Base-by-base conservation (phyloP, 306 rosid species). In the Begonia masoniana region DNA sequence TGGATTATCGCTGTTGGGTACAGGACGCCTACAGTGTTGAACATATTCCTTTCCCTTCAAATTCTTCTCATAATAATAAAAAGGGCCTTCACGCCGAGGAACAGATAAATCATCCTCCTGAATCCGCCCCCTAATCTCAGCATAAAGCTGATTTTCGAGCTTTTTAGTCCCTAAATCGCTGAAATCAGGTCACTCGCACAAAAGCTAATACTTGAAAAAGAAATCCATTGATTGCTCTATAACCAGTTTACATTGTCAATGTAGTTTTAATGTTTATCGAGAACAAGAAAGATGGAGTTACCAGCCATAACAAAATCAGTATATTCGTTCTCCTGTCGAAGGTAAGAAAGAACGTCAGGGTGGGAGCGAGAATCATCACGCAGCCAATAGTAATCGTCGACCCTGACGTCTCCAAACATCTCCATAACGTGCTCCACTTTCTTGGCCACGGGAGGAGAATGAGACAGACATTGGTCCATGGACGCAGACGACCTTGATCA, bases 301-400 rank as follows among this genome's bases (percentile, higher is more conserved):
- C 96, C 94, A 8, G 87, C 65, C 94, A 85, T 81, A 60, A 76
- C 15, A 55, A 76, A 69, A 31, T 82, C 71, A 1, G 85, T 63
- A 60, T 82, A 81, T 12, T 58, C 73, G 67, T 91, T 91, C 60
- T 85, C 95, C 51, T 78, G 76, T 36, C 58, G 52, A 61, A 85
- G 83, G 65, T 91, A 66, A 16, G 82, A 73, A 52, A 85, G 81
- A 12, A 85, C 71, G 10, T 75, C 78, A 1, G 91, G 74, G 57
- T 78, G 50, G 58, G 77, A 64, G 60, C 97, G 91, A 26, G 94
- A 72, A 66, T 91, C 97, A 35, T 91, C 88, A 6, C 96, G 88
- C 35, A 85, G 89, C 95, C 97, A 85, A 23, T 81, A 85, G 75
- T 85, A 85, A 62, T 81, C 73, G 55, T 85, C 97, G 56, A 80